A percentile compares a stretch with the other conserved stretches of the same genome.
Conservation (phyloP, 2,329 filamentous ascomycete genomes). For the Tolypocladium endophyticum region DNA sequence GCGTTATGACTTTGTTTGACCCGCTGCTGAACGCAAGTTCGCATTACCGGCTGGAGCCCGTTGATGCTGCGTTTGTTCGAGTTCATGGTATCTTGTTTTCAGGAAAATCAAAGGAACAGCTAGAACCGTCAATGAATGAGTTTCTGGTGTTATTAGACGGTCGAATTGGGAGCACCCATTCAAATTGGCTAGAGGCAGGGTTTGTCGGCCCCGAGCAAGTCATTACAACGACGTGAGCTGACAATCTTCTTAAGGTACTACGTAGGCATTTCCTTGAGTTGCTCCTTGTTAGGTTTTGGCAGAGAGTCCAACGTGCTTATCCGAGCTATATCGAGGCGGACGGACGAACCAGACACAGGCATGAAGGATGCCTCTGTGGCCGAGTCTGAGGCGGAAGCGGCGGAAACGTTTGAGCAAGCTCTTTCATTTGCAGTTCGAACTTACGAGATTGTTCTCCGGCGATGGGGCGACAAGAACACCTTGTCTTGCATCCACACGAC, state of each 20-base stretch:
- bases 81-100: slow-evolving; percentile 56
- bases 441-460: slow-evolving; percentile 34
- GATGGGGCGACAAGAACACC: slow-evolving; percentile 46
- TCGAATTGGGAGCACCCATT: slow-evolving; percentile 40
- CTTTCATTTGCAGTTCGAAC: slow-evolving; percentile 31
- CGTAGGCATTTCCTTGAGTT: slow-evolving; percentile 19
- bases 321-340: slow-evolving; percentile 22
- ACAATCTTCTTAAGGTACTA: slow-evolving; percentile 14
- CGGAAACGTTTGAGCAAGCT: slow-evolving; percentile 22
- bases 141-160: slow-evolving; percentile 45
- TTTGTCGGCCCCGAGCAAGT: slow-evolving; percentile 6
- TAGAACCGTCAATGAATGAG: slow-evolving; percentile 30
- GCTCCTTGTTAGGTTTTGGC: slow-evolving; percentile 23
- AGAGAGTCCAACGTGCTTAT: slow-evolving; percentile 34
- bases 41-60: slow-evolving; percentile 18
- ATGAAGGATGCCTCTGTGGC: slow-evolving; percentile 13
- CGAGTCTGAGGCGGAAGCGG: slow-evolving; percentile 9
- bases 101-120: slow-evolving; percentile 32
- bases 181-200: slow-evolving; percentile 41
- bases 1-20: slow-evolving; percentile 59
- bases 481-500: slow-evolving; percentile 53
- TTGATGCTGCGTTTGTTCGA: slow-evolving; percentile 53
- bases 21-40: slow-evolving; percentile 34
- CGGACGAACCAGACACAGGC: slow-evolving; percentile 13
- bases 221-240: neutral